Conservation (phyloP, 768 basidiomycete genomes). For the Multifurca ochricompacta region DNA sequence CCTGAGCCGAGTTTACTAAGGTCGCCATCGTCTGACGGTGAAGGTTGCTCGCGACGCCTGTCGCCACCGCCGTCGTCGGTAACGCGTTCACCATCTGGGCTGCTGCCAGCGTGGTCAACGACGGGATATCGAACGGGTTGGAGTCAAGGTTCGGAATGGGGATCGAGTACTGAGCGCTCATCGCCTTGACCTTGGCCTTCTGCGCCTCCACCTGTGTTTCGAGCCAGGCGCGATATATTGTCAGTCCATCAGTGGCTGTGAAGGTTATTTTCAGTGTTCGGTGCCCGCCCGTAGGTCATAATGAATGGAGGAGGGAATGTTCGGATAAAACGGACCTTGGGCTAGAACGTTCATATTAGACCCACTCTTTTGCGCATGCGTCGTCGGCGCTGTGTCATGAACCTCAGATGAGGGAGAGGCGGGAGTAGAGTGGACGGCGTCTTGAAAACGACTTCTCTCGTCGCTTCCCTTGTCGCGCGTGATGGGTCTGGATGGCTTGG, state of each 20-base stretch:
- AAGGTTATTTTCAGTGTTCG: not conserved
- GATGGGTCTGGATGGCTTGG: not conserved
- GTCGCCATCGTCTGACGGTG: no score
- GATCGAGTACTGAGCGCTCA: constrained; percentile 5
- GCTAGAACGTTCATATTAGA: not conserved
- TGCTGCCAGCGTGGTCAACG: not conserved
- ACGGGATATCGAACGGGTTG: not conserved
- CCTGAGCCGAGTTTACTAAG: no score
- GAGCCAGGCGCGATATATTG: constrained; percentile 1
- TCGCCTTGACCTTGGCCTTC: constrained; percentile 2
- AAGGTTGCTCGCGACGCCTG: no score
- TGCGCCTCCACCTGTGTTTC: not conserved
- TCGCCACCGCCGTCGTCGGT: not conserved
- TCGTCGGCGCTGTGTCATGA: not conserved
- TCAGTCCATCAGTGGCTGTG: not conserved
- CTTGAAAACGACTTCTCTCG: not conserved
- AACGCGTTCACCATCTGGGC: not conserved
- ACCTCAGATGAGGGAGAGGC: not conserved
- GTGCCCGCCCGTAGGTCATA: no score
- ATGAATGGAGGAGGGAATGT: not conserved
- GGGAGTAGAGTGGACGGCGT: not conserved
- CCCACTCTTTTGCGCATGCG: not conserved
- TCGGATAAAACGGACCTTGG: not conserved
- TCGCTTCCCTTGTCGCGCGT: not conserved
- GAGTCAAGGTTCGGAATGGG: constrained; percentile 8